Evolutionary conservation across 169 alveolate genomes (phyloP).

Genomic region (Plasmodium adleri): DNA sequence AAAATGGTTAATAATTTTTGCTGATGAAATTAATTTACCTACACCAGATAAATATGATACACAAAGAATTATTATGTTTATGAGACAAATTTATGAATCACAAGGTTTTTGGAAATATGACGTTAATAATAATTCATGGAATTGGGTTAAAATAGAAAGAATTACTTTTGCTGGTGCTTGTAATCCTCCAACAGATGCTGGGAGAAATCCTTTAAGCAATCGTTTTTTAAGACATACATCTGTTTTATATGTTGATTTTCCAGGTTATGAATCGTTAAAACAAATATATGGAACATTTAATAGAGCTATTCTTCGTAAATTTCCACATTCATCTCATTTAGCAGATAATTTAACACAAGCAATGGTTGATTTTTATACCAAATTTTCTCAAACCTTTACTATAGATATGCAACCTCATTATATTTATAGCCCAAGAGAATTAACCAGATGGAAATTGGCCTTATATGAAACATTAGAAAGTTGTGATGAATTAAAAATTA

Average conservation of each 20-base stretch:
- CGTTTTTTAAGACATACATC: constrained; percentile 97
- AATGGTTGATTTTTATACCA: constrained; percentile 97
- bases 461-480: constrained; percentile 86
- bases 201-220: constrained; percentile 96
- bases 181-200: constrained; percentile 99
- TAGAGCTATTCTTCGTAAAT: constrained; percentile 94
- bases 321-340: constrained; percentile 81
- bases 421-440: constrained; percentile 98
- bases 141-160: constrained; percentile 95
- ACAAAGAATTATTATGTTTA: constrained; percentile 95
- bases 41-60: constrained; percentile 98
- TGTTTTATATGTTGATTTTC: constrained; percentile 97
- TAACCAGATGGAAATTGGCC: constrained; percentile 98
- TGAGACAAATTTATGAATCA: constrained; percentile 95
- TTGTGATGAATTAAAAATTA: constrained; percentile 70
- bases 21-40: constrained; percentile 98
- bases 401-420: constrained; percentile 98
- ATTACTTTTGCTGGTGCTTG: constrained; percentile 98
- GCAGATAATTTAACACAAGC: constrained; percentile 96
- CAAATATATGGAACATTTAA: constrained; percentile 98
- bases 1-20: constrained; percentile 97
- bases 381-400: constrained; percentile 93
- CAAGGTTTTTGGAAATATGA: constrained; percentile 97
- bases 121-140: constrained; percentile 86
- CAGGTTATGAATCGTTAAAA: constrained; percentile 96